These are phyloP conservation scores for Moricandia moricandioides DNA, from an alignment of 345 rosid species.

Conservation along the genomic window DNA sequence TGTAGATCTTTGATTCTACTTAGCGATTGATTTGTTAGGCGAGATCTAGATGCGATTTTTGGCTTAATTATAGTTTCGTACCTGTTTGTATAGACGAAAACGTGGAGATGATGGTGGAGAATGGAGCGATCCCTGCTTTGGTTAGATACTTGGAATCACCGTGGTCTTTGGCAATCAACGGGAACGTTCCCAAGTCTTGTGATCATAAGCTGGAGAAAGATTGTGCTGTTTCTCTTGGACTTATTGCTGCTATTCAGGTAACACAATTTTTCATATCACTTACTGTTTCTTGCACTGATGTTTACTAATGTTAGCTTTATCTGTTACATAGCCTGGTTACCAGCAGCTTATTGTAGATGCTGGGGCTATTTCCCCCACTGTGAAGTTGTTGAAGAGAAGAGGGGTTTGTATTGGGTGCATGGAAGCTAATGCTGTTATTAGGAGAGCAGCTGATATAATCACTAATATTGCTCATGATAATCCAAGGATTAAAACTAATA, in stretches of 20 bases:
- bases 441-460: conserved; percentile 77
- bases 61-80: background rate
- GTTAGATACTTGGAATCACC: conserved; percentile 49
- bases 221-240: conserved; percentile 59
- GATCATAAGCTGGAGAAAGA: conserved; percentile 61
- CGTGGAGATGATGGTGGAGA: conserved; percentile 53
- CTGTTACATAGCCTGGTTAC: conserved; percentile 52
- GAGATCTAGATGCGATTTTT: background rate
- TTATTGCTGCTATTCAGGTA: conserved; percentile 64
- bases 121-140: conserved; percentile 62
- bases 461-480: conserved; percentile 77
- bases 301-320: conserved; percentile 13
- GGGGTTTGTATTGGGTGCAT: conserved; percentile 19
- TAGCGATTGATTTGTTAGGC: background rate
- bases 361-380: conserved; percentile 63
- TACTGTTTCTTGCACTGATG: background rate
- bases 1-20: background rate
- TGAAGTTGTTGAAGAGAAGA: conserved; percentile 51
- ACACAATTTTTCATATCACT: background rate
- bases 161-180: background rate
- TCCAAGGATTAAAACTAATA: conserved; percentile 49
- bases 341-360: conserved; percentile 70
- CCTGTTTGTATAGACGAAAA: conserved; percentile 44
- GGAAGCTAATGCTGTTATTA: conserved; percentile 40
- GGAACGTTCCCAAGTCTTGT: conserved; percentile 7